These are phyloP conservation scores for Remersonia thermophila DNA, from an alignment of 2,329 filamentous ascomycete species.

Conservation along the genomic window DNA sequence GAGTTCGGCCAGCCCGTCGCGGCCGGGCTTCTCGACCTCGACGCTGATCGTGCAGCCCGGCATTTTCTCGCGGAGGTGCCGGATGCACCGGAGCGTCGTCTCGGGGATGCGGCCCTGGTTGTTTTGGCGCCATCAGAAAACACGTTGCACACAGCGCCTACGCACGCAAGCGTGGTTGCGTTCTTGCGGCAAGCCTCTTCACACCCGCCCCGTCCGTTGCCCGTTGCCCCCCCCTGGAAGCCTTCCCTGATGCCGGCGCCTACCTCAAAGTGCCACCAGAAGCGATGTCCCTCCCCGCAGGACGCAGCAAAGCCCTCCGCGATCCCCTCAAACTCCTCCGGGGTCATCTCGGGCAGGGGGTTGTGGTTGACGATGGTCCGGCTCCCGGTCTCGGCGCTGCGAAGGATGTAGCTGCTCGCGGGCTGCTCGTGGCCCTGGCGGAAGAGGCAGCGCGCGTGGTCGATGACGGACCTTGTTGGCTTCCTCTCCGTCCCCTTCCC, in stretches of 20 bases:
- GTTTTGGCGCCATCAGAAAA: too few relatives aligned
- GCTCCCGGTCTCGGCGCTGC: slow-evolving; percentile 44
- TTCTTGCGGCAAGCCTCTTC: too few relatives aligned
- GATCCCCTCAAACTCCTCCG: slow-evolving; percentile 42
- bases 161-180: too few relatives aligned
- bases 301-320: slow-evolving; percentile 27
- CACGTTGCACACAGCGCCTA: too few relatives aligned
- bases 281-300: slow-evolving; percentile 13
- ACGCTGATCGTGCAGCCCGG: slow-evolving; percentile 47
- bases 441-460: slow-evolving; percentile 46
- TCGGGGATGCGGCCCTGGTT: slow-evolving; percentile 50
- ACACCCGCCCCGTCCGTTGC: too few relatives aligned
- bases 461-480: too few relatives aligned
- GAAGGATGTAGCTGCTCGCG: slow-evolving; percentile 58
- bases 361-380: slow-evolving; percentile 63
- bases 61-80: slow-evolving; percentile 35
- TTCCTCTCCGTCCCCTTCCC: too few relatives aligned
- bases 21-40: slow-evolving; percentile 58
- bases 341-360: slow-evolving; percentile 54
- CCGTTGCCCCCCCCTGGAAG: too few relatives aligned
- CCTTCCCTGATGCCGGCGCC: too few relatives aligned
- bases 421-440: slow-evolving; percentile 41
- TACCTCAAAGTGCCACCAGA: slow-evolving; percentile 66
- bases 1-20: slow-evolving; percentile 45
- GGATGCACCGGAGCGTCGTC: slow-evolving; percentile 47